Evolutionary conservation across 2,329 filamentous ascomycete genomes (phyloP).

Genomic region (Aspergillus puulaauensis): DNA sequence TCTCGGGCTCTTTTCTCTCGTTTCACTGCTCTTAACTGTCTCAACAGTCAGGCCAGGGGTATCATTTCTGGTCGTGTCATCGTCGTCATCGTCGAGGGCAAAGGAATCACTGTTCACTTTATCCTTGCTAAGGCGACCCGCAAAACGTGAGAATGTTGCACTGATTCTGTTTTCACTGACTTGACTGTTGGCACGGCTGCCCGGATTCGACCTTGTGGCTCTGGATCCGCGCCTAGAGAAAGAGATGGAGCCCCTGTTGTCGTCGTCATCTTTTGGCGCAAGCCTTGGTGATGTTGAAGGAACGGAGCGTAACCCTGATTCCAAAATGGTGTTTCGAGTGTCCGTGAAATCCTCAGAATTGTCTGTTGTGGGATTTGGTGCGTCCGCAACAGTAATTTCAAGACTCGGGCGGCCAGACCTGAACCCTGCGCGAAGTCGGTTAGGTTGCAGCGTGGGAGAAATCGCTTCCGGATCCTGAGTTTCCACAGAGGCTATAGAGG

Average conservation of each 20-base stretch:
- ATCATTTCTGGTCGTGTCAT: conserved; percentile 27
- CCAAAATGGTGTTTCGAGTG: background rate
- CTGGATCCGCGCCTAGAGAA: conserved; percentile 32
- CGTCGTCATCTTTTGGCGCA: conserved; percentile 26
- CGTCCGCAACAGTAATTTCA: conserved; percentile 35
- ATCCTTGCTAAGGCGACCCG: conserved; percentile 32
- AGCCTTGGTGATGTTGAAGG: conserved; percentile 27
- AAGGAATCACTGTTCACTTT: conserved; percentile 28
- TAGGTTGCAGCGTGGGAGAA: conserved; percentile 18
- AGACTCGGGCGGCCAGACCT: conserved; percentile 37
- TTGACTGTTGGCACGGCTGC: conserved; percentile 37
- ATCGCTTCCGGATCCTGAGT: conserved; percentile 23
- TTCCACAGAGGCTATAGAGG: conserved; percentile 27
- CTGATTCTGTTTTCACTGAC: conserved; percentile 37
- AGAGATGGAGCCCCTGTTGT: conserved; percentile 21
- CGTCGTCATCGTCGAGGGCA: conserved; percentile 24
- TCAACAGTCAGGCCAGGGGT: conserved; percentile 15
- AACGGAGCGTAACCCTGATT: conserved; percentile 21
- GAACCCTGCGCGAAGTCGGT: conserved; percentile 20
- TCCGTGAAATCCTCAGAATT: background rate
- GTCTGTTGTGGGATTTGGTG: conserved; percentile 13
- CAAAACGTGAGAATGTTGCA: conserved; percentile 36
- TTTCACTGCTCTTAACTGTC: conserved; percentile 17
- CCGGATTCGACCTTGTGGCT: conserved; percentile 30
- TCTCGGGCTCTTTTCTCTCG: conserved; percentile 24